Evolutionary conservation across 1,139 yeast species (phyloP), one percentile per base, ranked within the genome.

Genomic region (Scheffersomyces quercinus): DNA sequence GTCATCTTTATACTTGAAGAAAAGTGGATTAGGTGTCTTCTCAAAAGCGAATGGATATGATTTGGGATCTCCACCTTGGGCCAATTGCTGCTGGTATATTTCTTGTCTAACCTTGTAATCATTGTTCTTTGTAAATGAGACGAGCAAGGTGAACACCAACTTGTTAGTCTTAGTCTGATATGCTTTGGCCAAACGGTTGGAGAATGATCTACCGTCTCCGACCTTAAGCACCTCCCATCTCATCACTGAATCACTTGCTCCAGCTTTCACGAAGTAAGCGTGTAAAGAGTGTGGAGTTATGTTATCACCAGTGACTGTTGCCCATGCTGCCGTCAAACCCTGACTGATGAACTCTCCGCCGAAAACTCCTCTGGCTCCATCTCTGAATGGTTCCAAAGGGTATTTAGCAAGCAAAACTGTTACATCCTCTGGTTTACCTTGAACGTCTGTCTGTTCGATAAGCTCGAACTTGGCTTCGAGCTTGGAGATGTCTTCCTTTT

Each of bases 261-360:
- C 76, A 5, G 77, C 74, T 44, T 68, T 68, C 40, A 73, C 59
- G 46, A 72, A 73, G 53, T 70, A 71, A 30, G 66, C 55, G 50
- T 73, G 77, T 36, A 70, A 58, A 10, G 76, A 69, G 51, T 73
- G 72, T 4, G 76, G 73, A 37, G 61, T 60, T 37, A 70, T 64
- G 24, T 56, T 67, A 28, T 44, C 50, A 34, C 54, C 55, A 4
- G 47, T 49, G 7, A 73, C 55, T 9, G 73, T 56, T 38, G 59
- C 68, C 70, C 72, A 70, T 1, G 72, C 74, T 0, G 75, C 78
- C 36, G 62, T 47, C 10, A 66, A 42, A 1, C 66, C 64, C 49
- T 70, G 77, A 15, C 63, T 47, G 4, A 70, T 52, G 29, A 70
- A 55, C 41, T 73, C 78, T 3, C 77, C 78, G 3, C 78, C 78